Evolutionary conservation across 768 basidiomycete genomes (phyloP), one percentile per base, ranked within the genome.

Genomic region (Trametes punicea): DNA sequence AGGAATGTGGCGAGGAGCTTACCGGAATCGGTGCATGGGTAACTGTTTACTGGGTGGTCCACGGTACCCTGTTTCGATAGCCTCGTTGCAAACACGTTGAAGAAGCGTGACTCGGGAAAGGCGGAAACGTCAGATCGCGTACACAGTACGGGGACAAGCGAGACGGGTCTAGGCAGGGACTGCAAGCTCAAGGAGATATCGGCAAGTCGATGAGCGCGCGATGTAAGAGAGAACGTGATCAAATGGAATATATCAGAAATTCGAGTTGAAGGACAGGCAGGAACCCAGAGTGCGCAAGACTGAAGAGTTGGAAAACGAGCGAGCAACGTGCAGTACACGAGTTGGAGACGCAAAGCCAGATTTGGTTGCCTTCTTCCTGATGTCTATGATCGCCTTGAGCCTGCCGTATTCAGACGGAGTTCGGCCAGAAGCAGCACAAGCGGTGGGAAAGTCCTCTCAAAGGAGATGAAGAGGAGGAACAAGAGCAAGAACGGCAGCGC

Each of bases 11-110:
- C 51, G 59, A 69, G 36, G 48, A 55, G 67, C 87, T 75, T 77
- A 89, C 90, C 90, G 90, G 74, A 91, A 88, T 66, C 86, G 87
- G 77, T 88, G 75, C 89, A 92, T 90, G 56, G 46, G 47, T 59
- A 60, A 63, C 57, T 59, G 63, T 56, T 30, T 30, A 33, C 40
- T 47, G 30, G 40, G 46, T 53, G 55, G 56, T 54, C 11, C 18
- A 44, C 38, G 49, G 44, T 57, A 58, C 64, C 64, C 64, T 51
- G 34, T 57, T 59, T 56, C 47, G 51, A 48, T 29, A 54, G 64
- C 80, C 83, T 85, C 80, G 81, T 77, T 82, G 82, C 74, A 73
- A 77, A 81, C 87, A 88, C 85, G 87, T 82, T 85, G 77, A 65
- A 40, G 53, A 62, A 71, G 66, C 57, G 55, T 57, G 60, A 58